phyloP scores from a whole-genome alignment of 2,329 filamentous ascomycete genomes.

The Fusarium multiceps region DNA sequence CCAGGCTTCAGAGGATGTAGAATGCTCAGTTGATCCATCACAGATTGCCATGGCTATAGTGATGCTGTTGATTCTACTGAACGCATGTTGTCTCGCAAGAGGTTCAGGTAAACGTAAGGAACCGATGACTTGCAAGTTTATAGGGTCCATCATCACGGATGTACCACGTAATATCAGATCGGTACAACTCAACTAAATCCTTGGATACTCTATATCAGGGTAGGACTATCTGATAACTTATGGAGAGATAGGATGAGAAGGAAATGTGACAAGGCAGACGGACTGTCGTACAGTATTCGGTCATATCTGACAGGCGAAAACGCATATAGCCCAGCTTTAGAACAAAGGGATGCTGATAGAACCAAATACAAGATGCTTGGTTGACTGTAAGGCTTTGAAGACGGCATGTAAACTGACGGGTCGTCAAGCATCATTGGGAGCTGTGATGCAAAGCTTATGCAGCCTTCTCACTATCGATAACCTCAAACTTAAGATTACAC shows the following conservation, averaged over 20 bases:
- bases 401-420: neutral
- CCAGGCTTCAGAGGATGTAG: neutral
- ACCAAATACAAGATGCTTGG: neutral
- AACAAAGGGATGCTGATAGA: neutral
- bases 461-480: neutral
- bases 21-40: neutral
- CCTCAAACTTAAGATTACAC: neutral
- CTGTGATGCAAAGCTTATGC: neutral
- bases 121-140: neutral
- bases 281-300: neutral
- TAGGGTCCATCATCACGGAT: neutral
- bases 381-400: neutral
- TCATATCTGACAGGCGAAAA: neutral
- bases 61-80: neutral
- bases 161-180: neutral
- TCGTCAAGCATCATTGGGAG: neutral
- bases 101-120: neutral
- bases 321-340: neutral
- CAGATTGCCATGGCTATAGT: neutral
- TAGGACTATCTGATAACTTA: neutral
- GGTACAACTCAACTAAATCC: neutral
- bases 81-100: neutral
- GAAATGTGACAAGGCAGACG: neutral
- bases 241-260: neutral
- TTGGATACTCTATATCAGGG: neutral